A percentile compares a stretch with the other conserved stretches of the same genome.
Evolutionary conservation across 306 rosid species (phyloP).

Genomic region (Neltuma alba): DNA sequence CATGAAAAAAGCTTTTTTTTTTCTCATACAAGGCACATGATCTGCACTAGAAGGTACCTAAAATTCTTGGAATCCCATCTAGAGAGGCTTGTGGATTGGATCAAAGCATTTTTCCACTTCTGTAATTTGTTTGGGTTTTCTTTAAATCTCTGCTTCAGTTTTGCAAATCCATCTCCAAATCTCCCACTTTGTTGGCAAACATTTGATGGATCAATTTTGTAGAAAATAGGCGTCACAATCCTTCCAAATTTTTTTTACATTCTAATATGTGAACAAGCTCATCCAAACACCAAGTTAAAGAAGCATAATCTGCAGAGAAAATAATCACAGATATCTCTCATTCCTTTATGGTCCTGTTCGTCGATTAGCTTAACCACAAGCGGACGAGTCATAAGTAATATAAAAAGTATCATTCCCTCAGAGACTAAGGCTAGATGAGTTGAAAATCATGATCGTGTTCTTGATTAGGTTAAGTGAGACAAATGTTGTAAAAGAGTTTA

Average conservation of each 20-base stretch:
- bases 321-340: not conserved
- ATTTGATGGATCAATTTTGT: not conserved
- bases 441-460: too few relatives aligned
- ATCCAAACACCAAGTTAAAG: not conserved
- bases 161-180: not conserved
- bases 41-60: not conserved
- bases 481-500: too few relatives aligned
- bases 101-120: not conserved
- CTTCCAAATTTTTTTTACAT: not conserved
- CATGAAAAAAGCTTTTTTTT: too few relatives aligned
- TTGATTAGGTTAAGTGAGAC: too few relatives aligned
- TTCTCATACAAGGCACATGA: too few relatives aligned
- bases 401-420: too few relatives aligned
- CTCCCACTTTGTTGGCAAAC: not conserved
- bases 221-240: not conserved
- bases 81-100: not conserved
- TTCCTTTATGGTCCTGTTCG: too few relatives aligned
- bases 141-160: not conserved
- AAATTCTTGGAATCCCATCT: not conserved
- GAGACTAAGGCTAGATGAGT: too few relatives aligned
- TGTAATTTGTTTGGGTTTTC: not conserved
- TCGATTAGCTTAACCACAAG: too few relatives aligned
- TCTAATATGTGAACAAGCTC: not conserved
- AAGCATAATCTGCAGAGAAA: not conserved
- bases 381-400: too few relatives aligned